Evolutionary conservation across 805 yeast species (phyloP), one percentile per base, ranked within the genome.

Genomic region (Barnettozyma wickerhamii): DNA sequence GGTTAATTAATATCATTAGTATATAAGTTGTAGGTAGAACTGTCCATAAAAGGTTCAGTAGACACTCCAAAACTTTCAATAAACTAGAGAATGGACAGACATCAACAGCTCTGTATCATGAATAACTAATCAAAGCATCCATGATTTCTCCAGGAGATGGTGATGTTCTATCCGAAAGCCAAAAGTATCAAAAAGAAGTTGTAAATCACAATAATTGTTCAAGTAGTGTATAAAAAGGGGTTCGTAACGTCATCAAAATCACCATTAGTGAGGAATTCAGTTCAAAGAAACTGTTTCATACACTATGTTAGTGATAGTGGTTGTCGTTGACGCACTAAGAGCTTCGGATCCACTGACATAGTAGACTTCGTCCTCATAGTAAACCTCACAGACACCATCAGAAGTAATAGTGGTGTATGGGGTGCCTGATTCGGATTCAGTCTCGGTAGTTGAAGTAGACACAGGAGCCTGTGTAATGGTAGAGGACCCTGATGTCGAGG

Each of bases 291-390:
- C 37, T 15, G 60, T 56, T 19, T 45, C 40, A 31, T 52, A 52
- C 10, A 54, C 46, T 15, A 42, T 43, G 27, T 43, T 52, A 4
- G 57, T 52, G 38, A 56, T 45, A 7, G 61, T 56, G 3, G 58
- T 53, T 2, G 60, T 57, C 2, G 51, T 44, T 29, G 48, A 44
- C 20, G 59, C 61, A 43, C 59, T 53, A 17, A 36, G 12, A n/a
- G 61, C 58, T 29, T 46, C 61, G 9, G 48, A 14, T 6, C 61
- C 61, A 42, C 56, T 51, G 41, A 55, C 57, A 37, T 53, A 57
- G 19, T 42, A 48, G 18, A 37, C 35, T 9, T 47, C 39, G 9
- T 35, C 40, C 17, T 38, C 50, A 23, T 50, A 51, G 47, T 55
- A 55, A 13, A 57, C 43, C 15, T 53, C 54, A 46, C 61, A 57